Evolutionary conservation across 305 asterid species (phyloP), one percentile per base, ranked within the genome.

Genomic region (Plantago lanceolata): DNA sequence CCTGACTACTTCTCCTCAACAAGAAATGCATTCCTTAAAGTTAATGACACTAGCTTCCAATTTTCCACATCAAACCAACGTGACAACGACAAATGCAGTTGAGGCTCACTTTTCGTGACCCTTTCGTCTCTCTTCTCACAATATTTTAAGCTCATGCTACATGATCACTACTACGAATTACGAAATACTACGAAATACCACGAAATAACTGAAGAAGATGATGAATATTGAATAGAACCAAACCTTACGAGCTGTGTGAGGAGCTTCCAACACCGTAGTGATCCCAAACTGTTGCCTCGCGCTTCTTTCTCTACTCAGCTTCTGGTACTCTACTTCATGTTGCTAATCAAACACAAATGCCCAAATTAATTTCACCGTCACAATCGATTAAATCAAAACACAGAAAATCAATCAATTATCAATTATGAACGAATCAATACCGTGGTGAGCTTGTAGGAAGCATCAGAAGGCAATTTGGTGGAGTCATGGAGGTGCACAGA

Each of bases 271-370:
- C 52, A 76, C 45, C 71, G 75, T 80, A 11, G 89, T 87, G 2
- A 75, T 75, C 63, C 80, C 74, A 74, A 72, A 58, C 75, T 88
- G 91, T 66, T 77, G 79, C 54, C 63, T 75, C 86, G 80, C 81
- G 79, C 76, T 78, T 73, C 76, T 64, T 76, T 82, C 96, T 45
- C 74, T 71, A 75, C 78, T 80, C 80, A 81, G 61, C 54, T 81
- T 81, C 80, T 85, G 92, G 73, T 72, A 76, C 68, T 80, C 84
- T 68, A 63, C 61, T 59, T 87, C 96, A 68, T 79, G 85, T 67
- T 87, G 94, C 97, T 85, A 68, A 75, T 43, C 85, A 78, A 79
- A 71, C 35, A 64, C n/a, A 33, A 28, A 63, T 57, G 24, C 52
- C 76, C 31, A 59, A 63, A 16, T 48, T 64, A 63, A 16, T 48